Evolutionary conservation across 2,329 filamentous ascomycete genomes (phyloP).

Genomic region (Ramichloridium luteum): DNA sequence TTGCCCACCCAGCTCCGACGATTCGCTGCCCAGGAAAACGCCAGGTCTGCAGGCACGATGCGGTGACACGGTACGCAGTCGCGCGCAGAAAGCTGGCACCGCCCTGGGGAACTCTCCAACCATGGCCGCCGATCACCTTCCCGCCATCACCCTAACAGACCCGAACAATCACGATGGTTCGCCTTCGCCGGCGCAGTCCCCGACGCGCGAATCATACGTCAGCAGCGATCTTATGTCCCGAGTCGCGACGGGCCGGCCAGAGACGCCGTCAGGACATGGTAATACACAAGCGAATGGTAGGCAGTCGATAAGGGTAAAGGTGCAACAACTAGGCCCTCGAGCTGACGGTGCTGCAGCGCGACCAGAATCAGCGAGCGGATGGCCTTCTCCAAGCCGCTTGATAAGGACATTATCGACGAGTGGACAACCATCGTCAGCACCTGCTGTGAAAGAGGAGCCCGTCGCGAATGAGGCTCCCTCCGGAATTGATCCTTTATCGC

Average conservation of each 20-base stretch:
- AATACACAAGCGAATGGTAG: conserved; percentile 4
- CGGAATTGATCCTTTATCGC: conserved; percentile 54
- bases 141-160: conserved; percentile 35
- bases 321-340: too few species aligned
- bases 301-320: too few species aligned
- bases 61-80: too few species aligned
- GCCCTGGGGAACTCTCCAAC: too few species aligned
- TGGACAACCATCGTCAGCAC: conserved; percentile 7
- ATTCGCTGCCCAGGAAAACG: too few species aligned
- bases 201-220: conserved; percentile 6
- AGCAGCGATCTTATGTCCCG: conserved; percentile 6
- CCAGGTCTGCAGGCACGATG: too few species aligned
- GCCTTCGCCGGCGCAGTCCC: conserved; percentile 18
- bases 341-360: too few species aligned
- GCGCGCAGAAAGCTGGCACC: too few species aligned
- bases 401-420: conserved; percentile 15
- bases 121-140: conserved; percentile 15
- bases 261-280: conserved; percentile 7
- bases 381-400: conserved; percentile 15
- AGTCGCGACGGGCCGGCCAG: conserved; percentile 7
- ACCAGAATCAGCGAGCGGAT: conserved; percentile 12
- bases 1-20: too few species aligned
- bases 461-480: conserved; percentile 29
- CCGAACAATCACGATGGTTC: conserved; percentile 25
- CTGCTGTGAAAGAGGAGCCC: conserved; percentile 6